Evolutionary conservation across 805 yeast species (phyloP).

Genomic region (Saccharomycopsis selenospora): DNA sequence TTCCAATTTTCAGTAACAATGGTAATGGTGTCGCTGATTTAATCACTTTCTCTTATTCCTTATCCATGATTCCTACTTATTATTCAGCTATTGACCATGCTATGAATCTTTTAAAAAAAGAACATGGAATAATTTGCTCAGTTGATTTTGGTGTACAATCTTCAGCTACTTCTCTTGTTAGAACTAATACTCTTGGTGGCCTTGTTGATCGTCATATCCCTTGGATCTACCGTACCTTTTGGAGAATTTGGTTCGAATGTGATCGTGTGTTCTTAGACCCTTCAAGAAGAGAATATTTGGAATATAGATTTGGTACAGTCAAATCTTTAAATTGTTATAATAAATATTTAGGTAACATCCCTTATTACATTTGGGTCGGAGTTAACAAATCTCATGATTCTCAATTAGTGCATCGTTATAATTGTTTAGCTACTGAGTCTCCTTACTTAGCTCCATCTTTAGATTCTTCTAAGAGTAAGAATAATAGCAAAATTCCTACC

Average conservation of each 20-base stretch:
- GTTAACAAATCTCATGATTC: slow-evolving; percentile 51
- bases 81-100: slow-evolving; percentile 73
- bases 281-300: slow-evolving; percentile 75
- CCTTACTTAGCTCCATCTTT: slow-evolving; percentile 63
- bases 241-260: slow-evolving; percentile 85
- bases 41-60: slow-evolving; percentile 70
- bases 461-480: slow-evolving; percentile 23
- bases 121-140: slow-evolving; percentile 55
- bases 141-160: slow-evolving; percentile 81
- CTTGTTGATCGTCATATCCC: slow-evolving; percentile 61
- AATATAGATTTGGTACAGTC: slow-evolving; percentile 74
- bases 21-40: slow-evolving; percentile 47
- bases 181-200: slow-evolving; percentile 72
- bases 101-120: slow-evolving; percentile 40
- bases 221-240: slow-evolving; percentile 72
- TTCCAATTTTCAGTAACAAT: slow-evolving; percentile 30
- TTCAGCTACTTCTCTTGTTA: slow-evolving; percentile 53
- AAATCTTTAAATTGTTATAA: slow-evolving; percentile 67
- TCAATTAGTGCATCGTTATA: slow-evolving; percentile 45
- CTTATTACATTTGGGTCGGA: slow-evolving; percentile 80
- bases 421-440: slow-evolving; percentile 72
- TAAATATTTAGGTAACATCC: slow-evolving; percentile 60
- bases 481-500: slow-evolving; percentile 30
- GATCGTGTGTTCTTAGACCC: slow-evolving; percentile 76
- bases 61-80: slow-evolving; percentile 80